Evolutionary conservation across 768 basidiomycete genomes (phyloP).

Genomic region (Boletus bicolor): DNA sequence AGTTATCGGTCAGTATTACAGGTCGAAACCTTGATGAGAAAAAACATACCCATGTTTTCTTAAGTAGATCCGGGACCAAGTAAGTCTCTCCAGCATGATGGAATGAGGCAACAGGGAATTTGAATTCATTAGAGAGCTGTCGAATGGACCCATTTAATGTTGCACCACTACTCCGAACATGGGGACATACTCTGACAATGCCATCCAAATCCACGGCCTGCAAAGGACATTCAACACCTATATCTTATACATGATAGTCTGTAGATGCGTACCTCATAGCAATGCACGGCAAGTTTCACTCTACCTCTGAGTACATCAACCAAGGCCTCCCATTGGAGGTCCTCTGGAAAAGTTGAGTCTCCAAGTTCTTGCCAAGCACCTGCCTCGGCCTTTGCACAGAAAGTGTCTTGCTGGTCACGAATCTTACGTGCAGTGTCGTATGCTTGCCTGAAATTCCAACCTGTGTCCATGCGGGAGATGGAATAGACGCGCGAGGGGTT

Average conservation of each 20-base stretch:
- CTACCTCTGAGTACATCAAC: constrained; percentile 76
- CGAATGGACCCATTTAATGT: neutral
- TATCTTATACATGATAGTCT: neutral
- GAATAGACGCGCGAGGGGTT: constrained; percentile 41
- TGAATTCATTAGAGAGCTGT: constrained; percentile 80
- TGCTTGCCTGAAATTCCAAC: constrained; percentile 77
- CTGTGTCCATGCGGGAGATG: constrained; percentile 67
- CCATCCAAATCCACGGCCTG: constrained; percentile 70
- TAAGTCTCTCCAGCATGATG: constrained; percentile 83
- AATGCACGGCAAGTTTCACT: constrained; percentile 49
- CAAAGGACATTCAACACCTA: neutral
- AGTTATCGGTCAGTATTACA: neutral
- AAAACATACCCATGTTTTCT: constrained; percentile 54
- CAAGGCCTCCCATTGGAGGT: constrained; percentile 74
- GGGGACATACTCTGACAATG: constrained; percentile 56
- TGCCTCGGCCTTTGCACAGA: constrained; percentile 58
- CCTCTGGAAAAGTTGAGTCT: constrained; percentile 46
- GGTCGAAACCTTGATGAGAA: neutral
- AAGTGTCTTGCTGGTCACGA: constrained; percentile 66
- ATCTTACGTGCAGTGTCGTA: constrained; percentile 72
- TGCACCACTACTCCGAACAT: neutral
- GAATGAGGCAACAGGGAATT: constrained; percentile 72
- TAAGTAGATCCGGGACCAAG: constrained; percentile 74
- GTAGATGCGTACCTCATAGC: constrained; percentile 32
- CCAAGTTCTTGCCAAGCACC: constrained; percentile 38